Base-by-base conservation (phyloP, 306 rosid genomes). In the Lotus japonicus region DNA sequence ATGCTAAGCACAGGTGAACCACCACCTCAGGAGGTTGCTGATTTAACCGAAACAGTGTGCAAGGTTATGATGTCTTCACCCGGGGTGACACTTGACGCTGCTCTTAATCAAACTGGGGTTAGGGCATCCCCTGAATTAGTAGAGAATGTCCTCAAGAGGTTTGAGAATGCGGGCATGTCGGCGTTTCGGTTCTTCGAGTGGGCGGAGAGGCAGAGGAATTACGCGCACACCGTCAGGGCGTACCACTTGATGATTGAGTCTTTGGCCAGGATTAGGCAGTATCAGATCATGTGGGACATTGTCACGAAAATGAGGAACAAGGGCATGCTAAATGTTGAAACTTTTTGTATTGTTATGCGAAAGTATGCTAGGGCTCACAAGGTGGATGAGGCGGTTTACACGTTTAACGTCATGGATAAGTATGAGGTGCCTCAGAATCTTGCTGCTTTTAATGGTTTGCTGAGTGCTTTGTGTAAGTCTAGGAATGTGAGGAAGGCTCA, bases 401-500 rank as follows among this genome's bases (percentile, higher is more conserved):
- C 96, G 6, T 92, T 92, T 64, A 89, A 92, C 76, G 80, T 83
- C 18, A 86, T 88, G 97, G 97, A 88, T 21, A 90, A 92, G 58
- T 85, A 84, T 64, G 84, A 71, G 7, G 77, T 78, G 6, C 31
- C 79, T 4, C 89, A 83, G 0, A 92, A 92, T 77, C 80, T 88
- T 49, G 90, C 82, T 0, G 97, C 96, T 2, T 88, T 90, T 64
- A 88, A 90, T 79, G 94, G 90, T 42, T 79, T 88, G 77, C 64
- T 90, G 19, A 86, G 96, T 67, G 90, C 98, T 71, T 77, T 90
- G 42, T 88, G 94, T 51, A 90, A 90, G 80, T 84, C 97, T 65
- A 86, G 80, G 68, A 92, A 88, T 85, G 90, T 85, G 43, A 84
- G 97, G 84, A 92, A 90, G 86, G 98, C 97, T 52, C 96, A 90